These are phyloP conservation scores for Globisporangium canariense DNA, from an alignment of 352 stramenopile genomes.

Conservation along the genomic window DNA sequence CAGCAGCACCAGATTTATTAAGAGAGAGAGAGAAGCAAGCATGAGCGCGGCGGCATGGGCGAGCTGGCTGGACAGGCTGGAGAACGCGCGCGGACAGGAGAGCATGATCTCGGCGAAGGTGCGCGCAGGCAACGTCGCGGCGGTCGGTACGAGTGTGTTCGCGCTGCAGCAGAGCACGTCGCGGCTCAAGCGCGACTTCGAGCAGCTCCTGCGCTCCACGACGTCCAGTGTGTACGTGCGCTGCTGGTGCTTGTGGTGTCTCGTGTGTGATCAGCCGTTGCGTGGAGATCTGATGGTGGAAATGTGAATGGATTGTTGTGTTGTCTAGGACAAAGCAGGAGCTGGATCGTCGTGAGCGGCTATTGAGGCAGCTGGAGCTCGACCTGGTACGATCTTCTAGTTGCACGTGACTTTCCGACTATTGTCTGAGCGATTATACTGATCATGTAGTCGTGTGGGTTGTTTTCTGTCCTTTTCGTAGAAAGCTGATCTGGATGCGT, in stretches of 20 bases:
- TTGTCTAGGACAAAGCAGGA: constrained; percentile 57
- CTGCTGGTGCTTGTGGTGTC: neutral
- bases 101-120: constrained; percentile 63
- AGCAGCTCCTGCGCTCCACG: constrained; percentile 63
- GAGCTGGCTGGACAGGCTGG: constrained; percentile 78
- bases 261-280: neutral
- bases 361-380: constrained; percentile 57
- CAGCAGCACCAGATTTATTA: neutral
- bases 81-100: constrained; percentile 70
- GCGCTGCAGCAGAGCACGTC: constrained; percentile 81
- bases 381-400: constrained; percentile 38
- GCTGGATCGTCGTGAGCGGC: constrained; percentile 58
- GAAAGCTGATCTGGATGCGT: constrained; percentile 73
- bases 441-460: neutral
- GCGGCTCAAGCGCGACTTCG: constrained; percentile 77
- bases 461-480: constrained; percentile 15
- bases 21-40: constrained; percentile 2
- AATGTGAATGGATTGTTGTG: neutral
- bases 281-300: neutral
- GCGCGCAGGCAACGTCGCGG: constrained; percentile 49
- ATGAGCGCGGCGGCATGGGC: constrained; percentile 77
- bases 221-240: constrained; percentile 43
- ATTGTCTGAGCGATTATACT: neutral
- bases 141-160: constrained; percentile 79
- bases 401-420: too few relatives aligned